Base-by-base conservation (phyloP, 352 stramenopile genomes). In the Pythium oligandrum region DNA sequence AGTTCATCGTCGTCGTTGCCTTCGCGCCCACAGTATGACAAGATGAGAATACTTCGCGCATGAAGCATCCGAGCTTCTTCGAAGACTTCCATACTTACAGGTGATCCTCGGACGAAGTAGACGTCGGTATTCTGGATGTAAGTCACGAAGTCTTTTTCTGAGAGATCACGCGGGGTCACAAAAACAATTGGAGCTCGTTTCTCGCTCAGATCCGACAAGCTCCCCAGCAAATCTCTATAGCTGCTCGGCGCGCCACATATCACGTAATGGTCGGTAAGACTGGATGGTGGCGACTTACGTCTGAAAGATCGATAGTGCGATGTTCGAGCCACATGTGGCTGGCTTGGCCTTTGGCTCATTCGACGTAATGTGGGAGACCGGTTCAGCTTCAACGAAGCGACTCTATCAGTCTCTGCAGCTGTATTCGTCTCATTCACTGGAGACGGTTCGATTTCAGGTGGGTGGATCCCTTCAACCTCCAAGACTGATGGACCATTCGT, bases 31-130 rank as follows among this genome's bases (percentile, higher is more conserved):
- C 75, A 87, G 43, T 83, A 86, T 33, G 74, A 72, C 53, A 85
- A 73, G 57, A 91, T 89, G 35, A 91, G 64, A 44, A 91, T 87
- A 34, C 78, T 86, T 26, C 70, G 73, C 3, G 77, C 73, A 35
- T 75, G 56, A 12, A 74, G 51, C 70, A 89, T 86, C 1, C 76
- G 65, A 42, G 80, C 64, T 9, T 72, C 67, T 11, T 85, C 61
- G 32, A 89, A 83, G 0, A 75, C 67, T 6, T 71, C 59, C 64
- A 84, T 83, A 44, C 64, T 85, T 6, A 91, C 66, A 0, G 80
- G 74, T 10, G 80, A 91, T 0, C 80, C 78, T 1, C 73, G 73
- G 0, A 91, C 73, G 53, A 89, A 91, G 57, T 79, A 91, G 3
- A 91, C 42, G 0, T 70, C 53, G n/a, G 72, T 63, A 44, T 82